Base-by-base conservation (phyloP, 1,139 yeast genomes). In the Pichia kudriavzevii region DNA sequence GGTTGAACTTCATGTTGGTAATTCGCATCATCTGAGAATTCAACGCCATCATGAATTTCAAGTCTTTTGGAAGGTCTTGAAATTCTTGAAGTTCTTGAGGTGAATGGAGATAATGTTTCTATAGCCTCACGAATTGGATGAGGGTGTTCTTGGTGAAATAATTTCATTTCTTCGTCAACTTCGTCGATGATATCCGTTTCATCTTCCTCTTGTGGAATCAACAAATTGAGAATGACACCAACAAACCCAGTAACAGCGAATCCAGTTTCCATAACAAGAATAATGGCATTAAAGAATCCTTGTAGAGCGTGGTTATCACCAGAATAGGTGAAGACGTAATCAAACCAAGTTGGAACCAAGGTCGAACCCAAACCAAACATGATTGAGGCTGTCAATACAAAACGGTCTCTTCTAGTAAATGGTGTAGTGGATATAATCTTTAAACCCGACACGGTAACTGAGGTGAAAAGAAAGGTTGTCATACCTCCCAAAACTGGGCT, bases 401-500 rank as follows among this genome's bases (percentile, higher is more conserved):
- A 82, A 48, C 96, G 67, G 59, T 85, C 94, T 60, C 95, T 74
- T 65, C 95, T 75, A 13, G 91, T 79, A 63, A 85, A 83, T 36
- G 79, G 79, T 34, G 78, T 71, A 38, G 78, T 67, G 14, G 93
- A 64, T 45, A 85, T 81, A 55, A 87, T 82, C 52, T 79, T 76
- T 43, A 87, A 61, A 52, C 96, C 96, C 2, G 94, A 82, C 26
- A 83, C 91, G 0, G 94, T 88, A 35, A 87, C 95, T 10, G 94
- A 75, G 23, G 88, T 73, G 68, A 84, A 87, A 41, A 87, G 64
- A 65, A 85, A 87, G 5, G 94, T 69, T 21, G 95, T 85, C 94
- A 85, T 83, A 44, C 95, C 95, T 38, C 95, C 95, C 41, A 85
- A 67, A 18, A 85, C 91, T 0, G 95, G 70, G 42, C 68, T 71